phyloP scores from a whole-genome alignment of 2,329 filamentous ascomycete genomes.

The Neopestalotiopsis rosae region DNA sequence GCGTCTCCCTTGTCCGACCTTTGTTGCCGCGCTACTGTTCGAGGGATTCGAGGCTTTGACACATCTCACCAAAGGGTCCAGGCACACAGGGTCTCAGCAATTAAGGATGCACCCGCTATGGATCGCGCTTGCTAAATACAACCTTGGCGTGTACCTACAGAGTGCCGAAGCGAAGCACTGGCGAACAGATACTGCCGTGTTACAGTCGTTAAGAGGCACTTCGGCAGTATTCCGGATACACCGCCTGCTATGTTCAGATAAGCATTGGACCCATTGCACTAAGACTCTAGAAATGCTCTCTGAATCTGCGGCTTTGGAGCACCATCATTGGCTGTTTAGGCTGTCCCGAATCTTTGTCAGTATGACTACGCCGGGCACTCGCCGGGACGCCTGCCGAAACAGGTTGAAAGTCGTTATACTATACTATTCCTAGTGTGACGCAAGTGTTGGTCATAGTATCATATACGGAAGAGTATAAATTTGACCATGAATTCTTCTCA shows the following conservation, averaged over 20 bases:
- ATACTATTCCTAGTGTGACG: not conserved
- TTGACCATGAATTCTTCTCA: not conserved
- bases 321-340: not conserved
- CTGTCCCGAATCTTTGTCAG: not conserved
- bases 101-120: not conserved
- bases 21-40: slow-evolving; percentile 13
- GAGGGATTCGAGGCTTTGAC: slow-evolving; percentile 8
- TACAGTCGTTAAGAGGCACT: not conserved
- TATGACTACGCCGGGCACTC: not conserved
- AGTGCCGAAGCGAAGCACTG: not conserved
- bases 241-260: not conserved
- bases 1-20: slow-evolving; percentile 10
- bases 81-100: not conserved
- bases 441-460: not conserved
- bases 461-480: not conserved
- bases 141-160: not conserved
- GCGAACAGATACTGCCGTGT: not conserved
- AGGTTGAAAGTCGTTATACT: not conserved
- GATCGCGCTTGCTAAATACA: not conserved
- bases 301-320: not conserved
- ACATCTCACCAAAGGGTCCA: not conserved
- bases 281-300: not conserved
- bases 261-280: not conserved
- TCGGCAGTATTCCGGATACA: slow-evolving; percentile 2
- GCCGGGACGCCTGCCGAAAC: slow-evolving; percentile 1